Conservation (phyloP, 768 basidiomycete species). For the Crassisporium funariophilum region DNA sequence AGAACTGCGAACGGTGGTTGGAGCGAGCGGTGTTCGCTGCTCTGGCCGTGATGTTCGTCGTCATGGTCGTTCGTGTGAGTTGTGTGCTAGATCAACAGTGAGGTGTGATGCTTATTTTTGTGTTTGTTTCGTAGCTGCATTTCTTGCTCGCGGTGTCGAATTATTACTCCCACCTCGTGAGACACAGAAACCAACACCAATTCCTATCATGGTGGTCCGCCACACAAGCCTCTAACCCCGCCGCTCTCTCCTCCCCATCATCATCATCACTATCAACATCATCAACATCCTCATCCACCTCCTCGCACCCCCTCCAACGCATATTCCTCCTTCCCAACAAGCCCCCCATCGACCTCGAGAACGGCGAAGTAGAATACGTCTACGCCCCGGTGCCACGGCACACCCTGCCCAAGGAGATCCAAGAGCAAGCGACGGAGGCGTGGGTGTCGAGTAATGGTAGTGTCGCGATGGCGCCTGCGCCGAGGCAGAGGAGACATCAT, state of each 20-base stretch:
- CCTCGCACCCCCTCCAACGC: conserved; percentile 46
- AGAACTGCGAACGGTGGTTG: conserved; percentile 82
- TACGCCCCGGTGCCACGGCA: conserved; percentile 71
- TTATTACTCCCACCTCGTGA: conserved; percentile 58
- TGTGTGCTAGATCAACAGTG: conserved; percentile 3
- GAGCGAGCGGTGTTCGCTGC: conserved; percentile 64
- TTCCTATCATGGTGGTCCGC: conserved; percentile 18
- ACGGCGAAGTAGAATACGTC: conserved; percentile 43
- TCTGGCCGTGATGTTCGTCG: conserved; percentile 57
- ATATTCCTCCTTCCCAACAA: conserved; percentile 62
- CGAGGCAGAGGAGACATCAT: background rate
- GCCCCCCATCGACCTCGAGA: conserved; percentile 17
- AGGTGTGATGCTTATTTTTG: conserved; percentile 3
- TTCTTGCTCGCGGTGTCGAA: conserved; percentile 74
- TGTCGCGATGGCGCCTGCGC: conserved; percentile 26
- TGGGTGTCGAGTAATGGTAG: conserved; percentile 67
- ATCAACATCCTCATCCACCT: conserved; percentile 21
- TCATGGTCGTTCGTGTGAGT: conserved; percentile 70
- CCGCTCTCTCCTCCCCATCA: conserved; percentile 11
- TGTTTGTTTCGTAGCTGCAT: conserved; percentile 55
- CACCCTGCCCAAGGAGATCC: conserved; percentile 54
- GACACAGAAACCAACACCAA: conserved; percentile 33
- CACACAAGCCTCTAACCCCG: conserved; percentile 14
- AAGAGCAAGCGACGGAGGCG: conserved; percentile 62
- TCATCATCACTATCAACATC: conserved; percentile 8